Percentiles rank a stretch among this genome's conserved stretches.
Conservation (phyloP, 192 early-diverging fungal genomes). For the Diversispora epigaea region DNA sequence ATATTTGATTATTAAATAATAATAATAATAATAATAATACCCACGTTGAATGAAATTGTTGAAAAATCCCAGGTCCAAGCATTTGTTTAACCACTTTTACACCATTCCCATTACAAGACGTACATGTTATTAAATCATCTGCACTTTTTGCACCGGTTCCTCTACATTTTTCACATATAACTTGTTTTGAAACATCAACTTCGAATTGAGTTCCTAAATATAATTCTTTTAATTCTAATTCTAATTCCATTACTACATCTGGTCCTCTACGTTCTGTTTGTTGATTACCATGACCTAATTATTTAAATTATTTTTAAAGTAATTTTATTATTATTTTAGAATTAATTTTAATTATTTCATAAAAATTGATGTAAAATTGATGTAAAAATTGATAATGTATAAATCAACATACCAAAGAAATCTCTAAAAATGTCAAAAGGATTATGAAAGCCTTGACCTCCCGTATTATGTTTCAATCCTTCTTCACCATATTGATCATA, state of each 20-base stretch:
- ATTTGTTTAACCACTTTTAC: constrained; percentile 78
- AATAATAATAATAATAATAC: no score
- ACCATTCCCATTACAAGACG: constrained; percentile 76
- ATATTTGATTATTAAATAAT: no score
- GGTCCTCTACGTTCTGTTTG: constrained; percentile 82
- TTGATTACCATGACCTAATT: constrained; percentile 34
- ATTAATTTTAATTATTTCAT: constrained; percentile 27
- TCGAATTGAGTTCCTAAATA: constrained; percentile 84
- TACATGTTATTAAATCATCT: constrained; percentile 84
- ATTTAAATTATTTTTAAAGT: constrained; percentile 11
- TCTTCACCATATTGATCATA: constrained; percentile 97
- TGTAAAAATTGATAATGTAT: not conserved
- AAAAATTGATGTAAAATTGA: not conserved
- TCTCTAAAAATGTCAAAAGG: constrained; percentile 94
- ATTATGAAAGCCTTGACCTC: constrained; percentile 77
- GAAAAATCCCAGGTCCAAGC: constrained; percentile 90
- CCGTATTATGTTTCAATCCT: constrained; percentile 75
- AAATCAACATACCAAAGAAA: not conserved
- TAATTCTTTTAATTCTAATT: constrained; percentile 89
- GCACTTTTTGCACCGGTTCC: constrained; percentile 86
- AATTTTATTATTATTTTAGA: constrained; percentile 20
- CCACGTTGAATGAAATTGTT: constrained; percentile 85
- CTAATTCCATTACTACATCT: constrained; percentile 71
- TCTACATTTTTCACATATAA: constrained; percentile 88
- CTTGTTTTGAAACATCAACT: constrained; percentile 91